A percentile compares a stretch with the other conserved stretches of the same genome.
These are phyloP conservation scores for Metroxylon sagu DNA, from an alignment of 176 grass and related monocot species.

Conservation along the genomic window DNA sequence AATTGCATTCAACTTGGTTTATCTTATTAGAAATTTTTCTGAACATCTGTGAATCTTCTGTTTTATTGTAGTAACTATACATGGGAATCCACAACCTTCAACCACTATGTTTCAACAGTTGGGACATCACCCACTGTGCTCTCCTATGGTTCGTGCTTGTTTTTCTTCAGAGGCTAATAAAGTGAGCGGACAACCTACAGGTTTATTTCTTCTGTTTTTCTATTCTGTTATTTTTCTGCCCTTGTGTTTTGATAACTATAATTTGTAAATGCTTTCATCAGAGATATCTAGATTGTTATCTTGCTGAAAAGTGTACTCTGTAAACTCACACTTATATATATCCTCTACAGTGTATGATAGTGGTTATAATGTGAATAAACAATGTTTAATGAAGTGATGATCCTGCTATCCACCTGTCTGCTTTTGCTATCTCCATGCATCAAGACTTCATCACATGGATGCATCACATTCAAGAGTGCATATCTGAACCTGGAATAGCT, in stretches of 20 bases:
- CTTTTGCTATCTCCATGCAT: too few relatives aligned
- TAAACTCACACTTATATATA: too few relatives aligned
- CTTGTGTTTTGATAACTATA: conserved; percentile 9
- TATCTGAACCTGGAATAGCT: too few relatives aligned
- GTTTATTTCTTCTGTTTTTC: conserved; percentile 25
- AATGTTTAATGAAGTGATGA: too few relatives aligned
- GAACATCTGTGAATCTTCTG: neutral
- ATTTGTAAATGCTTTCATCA: neutral
- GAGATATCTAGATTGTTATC: neutral
- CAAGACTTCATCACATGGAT: too few relatives aligned
- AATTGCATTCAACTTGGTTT: conserved; percentile 1
- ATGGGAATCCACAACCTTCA: conserved; percentile 21
- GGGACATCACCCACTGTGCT: conserved; percentile 24
- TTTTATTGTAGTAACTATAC: conserved; percentile 26
- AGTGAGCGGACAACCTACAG: conserved; percentile 37
- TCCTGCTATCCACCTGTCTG: too few relatives aligned
- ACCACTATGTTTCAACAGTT: conserved; percentile 21
- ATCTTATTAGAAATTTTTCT: conserved; percentile 5
- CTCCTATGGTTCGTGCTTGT: conserved; percentile 17
- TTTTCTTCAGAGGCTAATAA: conserved; percentile 60
- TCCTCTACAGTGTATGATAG: too few relatives aligned
- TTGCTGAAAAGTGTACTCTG: too few relatives aligned
- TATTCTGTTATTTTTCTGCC: neutral
- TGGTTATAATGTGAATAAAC: too few relatives aligned
- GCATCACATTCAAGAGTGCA: too few relatives aligned